Conservation (phyloP, 2,329 filamentous ascomycete genomes). For the Aspergillus piperis region DNA sequence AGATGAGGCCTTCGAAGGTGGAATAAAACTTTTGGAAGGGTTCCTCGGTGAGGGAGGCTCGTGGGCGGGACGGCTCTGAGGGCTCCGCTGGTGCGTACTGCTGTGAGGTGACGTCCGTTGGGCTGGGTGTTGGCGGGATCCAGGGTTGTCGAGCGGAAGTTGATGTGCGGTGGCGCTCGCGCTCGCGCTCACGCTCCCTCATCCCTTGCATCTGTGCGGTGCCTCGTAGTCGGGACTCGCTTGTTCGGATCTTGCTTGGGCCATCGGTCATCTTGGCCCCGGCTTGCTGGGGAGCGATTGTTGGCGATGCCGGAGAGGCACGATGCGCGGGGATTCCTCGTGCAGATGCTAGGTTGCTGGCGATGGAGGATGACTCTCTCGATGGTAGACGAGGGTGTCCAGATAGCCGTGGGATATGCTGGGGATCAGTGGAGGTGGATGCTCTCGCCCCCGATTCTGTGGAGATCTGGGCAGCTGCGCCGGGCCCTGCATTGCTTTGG, state of each 20-base stretch:
- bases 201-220: constrained; percentile 16
- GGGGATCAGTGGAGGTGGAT: constrained; percentile 33
- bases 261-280: constrained; percentile 68
- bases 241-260: constrained; percentile 43
- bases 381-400: constrained; percentile 51
- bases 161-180: constrained; percentile 24
- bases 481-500: constrained; percentile 21
- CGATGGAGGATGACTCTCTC: constrained; percentile 80
- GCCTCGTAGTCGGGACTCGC: constrained; percentile 31
- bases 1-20: constrained; percentile 85
- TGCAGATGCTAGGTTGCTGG: constrained; percentile 82
- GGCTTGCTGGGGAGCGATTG: constrained; percentile 71
- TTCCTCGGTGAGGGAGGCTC: constrained; percentile 58
- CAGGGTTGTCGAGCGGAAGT: constrained; percentile 33
- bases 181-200: constrained; percentile 20
- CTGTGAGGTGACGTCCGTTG: constrained; percentile 38
- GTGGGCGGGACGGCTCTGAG: constrained; percentile 27
- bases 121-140: constrained; percentile 36
- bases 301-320: constrained; percentile 68
- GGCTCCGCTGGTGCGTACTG: constrained; percentile 33
- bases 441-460: constrained; percentile 25
- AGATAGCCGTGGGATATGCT: constrained; percentile 43
- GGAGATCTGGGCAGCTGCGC: constrained; percentile 21
- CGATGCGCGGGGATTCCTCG: constrained; percentile 69
- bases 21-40: constrained; percentile 90